A percentile compares a stretch with the other conserved stretches of the same genome.
Evolutionary conservation across 106 monocot species (phyloP).

Genomic region (Agapanthus africanus): DNA sequence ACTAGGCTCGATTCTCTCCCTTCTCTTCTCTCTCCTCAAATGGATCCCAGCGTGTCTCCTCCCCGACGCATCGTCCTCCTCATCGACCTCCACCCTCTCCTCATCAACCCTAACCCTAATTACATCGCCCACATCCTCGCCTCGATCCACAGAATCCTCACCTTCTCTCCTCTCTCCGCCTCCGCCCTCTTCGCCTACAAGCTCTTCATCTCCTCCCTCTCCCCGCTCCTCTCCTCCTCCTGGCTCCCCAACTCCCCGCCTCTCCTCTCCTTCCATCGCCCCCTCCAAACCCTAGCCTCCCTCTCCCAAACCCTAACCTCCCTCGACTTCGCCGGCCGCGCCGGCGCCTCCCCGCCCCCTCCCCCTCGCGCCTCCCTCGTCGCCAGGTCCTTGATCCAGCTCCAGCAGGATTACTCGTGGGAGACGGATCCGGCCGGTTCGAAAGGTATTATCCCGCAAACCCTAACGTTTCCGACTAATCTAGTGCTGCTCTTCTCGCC

Average conservation of each 20-base stretch:
- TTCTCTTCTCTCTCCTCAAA: not conserved
- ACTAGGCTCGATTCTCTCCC: too few relatives aligned
- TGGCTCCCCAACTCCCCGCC: slow-evolving; percentile 36
- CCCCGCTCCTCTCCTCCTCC: slow-evolving; percentile 70
- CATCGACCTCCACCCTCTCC: slow-evolving; percentile 55
- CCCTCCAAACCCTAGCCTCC: slow-evolving; percentile 27
- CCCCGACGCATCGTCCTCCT: slow-evolving; percentile 51
- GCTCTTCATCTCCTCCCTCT: slow-evolving; percentile 73
- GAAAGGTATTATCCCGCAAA: slow-evolving; percentile 19
- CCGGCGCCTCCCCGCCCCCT: slow-evolving; percentile 2
- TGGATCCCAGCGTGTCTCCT: slow-evolving; percentile 8
- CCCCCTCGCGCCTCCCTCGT: slow-evolving; percentile 36
- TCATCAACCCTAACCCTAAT: slow-evolving; percentile 15
- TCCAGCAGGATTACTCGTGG: slow-evolving; percentile 70
- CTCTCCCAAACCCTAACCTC: slow-evolving; percentile 29
- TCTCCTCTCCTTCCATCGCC: slow-evolving; percentile 44
- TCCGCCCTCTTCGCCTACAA: slow-evolving; percentile 54
- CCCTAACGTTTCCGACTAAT: slow-evolving; percentile 26
- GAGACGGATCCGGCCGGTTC: slow-evolving; percentile 13
- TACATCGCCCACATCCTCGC: slow-evolving; percentile 22
- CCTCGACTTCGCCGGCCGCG: not conserved
- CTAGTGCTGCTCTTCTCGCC: slow-evolving; percentile 62
- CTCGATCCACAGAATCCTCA: slow-evolving; percentile 31
- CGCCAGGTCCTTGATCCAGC: slow-evolving; percentile 51
- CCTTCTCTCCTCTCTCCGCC: slow-evolving; percentile 26